Evolutionary conservation across 805 yeast species (phyloP), one percentile per base, ranked within the genome.

Genomic region (Starmera dryadoides): DNA sequence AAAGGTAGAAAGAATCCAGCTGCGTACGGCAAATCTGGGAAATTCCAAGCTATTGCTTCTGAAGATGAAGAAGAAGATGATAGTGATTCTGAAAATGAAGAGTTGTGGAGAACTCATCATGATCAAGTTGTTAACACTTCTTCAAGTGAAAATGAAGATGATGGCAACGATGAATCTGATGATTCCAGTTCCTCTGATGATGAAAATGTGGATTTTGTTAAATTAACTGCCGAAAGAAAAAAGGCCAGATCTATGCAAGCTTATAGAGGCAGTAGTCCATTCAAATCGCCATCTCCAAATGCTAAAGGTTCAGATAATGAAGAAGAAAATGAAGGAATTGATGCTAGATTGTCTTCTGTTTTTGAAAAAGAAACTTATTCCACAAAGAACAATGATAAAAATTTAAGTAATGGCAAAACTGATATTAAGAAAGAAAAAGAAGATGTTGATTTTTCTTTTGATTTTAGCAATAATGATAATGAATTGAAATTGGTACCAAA

Each of bases 171-270:
- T 16, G 68, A 59, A 12, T 63, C 58, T 6, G 69, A 59, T 15
- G 66, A 59, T 28, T 69, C 68, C 17, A 65, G 67, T 29, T 73
- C 79, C 10, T 75, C 81, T 0, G 81, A 76, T 48, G 86, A 79
- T 47, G 79, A 78, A 29, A 79, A 77, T 47, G 77, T 82, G 3
- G 91, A 84, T 59, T 81, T 80, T 55, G 85, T 83, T 14, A 75
- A 74, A 55, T 60, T 84, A 43, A 83, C 85, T 28, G 84, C 81
- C 9, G 82, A 81, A 55, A 67, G 78, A 44, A 77, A 81, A 59
- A 63, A 43, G 68, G 78, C 32, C 18, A 30, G 28, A 25, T 15
- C 32, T 9, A 5, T 16, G 1, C 62, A 75, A 68, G 75, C 76
- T 1, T 46, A 51, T 47, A 64, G 64, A 54, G 55, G 59, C 16